These are phyloP conservation scores for Pichia thaimueangensis DNA, from an alignment of 805 yeast species.

Conservation along the genomic window DNA sequence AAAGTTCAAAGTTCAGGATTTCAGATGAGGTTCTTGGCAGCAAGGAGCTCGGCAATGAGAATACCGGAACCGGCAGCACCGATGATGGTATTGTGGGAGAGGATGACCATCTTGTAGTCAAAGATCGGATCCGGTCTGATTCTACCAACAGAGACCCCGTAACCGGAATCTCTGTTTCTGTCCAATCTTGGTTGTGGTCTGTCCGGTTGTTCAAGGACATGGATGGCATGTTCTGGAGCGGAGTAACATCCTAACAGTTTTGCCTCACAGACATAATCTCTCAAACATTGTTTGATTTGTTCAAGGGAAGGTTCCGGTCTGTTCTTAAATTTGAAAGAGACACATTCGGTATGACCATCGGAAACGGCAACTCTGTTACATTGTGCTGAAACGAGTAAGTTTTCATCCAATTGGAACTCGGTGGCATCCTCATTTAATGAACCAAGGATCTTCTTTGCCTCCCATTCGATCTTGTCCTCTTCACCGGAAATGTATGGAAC, in stretches of 20 bases:
- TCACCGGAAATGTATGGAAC: constrained; percentile 95
- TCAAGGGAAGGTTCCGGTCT: constrained; percentile 83
- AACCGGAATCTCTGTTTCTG: constrained; percentile 91
- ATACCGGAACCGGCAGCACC: constrained; percentile 99
- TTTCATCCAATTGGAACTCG: constrained; percentile 56
- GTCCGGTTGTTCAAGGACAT: constrained; percentile 82
- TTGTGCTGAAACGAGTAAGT: constrained; percentile 86
- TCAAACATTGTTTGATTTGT: constrained; percentile 61
- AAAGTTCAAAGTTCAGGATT: no score
- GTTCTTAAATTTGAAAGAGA: constrained; percentile 74
- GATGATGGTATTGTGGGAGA: constrained; percentile 93
- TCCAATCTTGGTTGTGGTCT: constrained; percentile 98
- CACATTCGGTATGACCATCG: constrained; percentile 97
- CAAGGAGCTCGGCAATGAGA: constrained; percentile 84
- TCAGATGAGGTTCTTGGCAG: constrained; percentile 69
- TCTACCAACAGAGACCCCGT: constrained; percentile 92
- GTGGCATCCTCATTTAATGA: constrained; percentile 43
- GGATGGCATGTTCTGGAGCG: constrained; percentile 90
- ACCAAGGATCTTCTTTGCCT: constrained; percentile 91
- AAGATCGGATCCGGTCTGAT: constrained; percentile 88
- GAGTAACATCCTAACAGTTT: constrained; percentile 73
- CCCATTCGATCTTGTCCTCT: constrained; percentile 98
- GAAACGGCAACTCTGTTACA: constrained; percentile 96
- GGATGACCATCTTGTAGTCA: constrained; percentile 94
- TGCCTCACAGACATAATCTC: constrained; percentile 80